Conservation (phyloP, 2,329 filamentous ascomycete species). For the Colletotrichum tropicale region DNA sequence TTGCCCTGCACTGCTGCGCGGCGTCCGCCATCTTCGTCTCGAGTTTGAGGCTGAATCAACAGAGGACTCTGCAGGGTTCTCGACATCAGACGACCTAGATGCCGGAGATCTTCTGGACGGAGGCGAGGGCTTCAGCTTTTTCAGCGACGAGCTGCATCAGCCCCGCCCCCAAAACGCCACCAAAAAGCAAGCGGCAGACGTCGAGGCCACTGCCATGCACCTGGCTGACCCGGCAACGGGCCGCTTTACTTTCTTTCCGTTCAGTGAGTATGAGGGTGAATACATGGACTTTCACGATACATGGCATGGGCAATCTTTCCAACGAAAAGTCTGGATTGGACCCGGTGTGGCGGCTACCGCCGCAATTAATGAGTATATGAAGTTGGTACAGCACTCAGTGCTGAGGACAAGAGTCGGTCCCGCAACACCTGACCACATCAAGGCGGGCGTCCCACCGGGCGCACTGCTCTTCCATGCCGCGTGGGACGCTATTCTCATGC, state of each 20-base stretch:
- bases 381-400: constrained; percentile 39
- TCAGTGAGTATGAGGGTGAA: constrained; percentile 28
- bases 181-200: constrained; percentile 11
- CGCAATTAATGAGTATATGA: constrained; percentile 53
- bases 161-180: neutral
- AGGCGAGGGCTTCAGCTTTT: constrained; percentile 48
- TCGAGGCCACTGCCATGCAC: neutral
- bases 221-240: constrained; percentile 19
- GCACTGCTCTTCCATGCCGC: constrained; percentile 54
- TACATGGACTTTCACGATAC: constrained; percentile 29
- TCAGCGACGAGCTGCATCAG: constrained; percentile 32
- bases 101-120: constrained; percentile 46
- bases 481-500: constrained; percentile 55
- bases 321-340: constrained; percentile 54
- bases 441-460: constrained; percentile 51
- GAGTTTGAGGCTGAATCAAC: constrained; percentile 55
- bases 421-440: constrained; percentile 52
- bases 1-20: constrained; percentile 48
- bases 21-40: constrained; percentile 57
- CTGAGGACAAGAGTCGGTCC: constrained; percentile 46
- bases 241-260: constrained; percentile 28
- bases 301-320: constrained; percentile 31
- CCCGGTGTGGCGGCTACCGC: constrained; percentile 33
- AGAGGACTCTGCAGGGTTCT: constrained; percentile 35
- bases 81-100: constrained; percentile 38